These are phyloP conservation scores for Silene uniflora DNA, from an alignment of 148 eudicot genomes.

Conservation along the genomic window DNA sequence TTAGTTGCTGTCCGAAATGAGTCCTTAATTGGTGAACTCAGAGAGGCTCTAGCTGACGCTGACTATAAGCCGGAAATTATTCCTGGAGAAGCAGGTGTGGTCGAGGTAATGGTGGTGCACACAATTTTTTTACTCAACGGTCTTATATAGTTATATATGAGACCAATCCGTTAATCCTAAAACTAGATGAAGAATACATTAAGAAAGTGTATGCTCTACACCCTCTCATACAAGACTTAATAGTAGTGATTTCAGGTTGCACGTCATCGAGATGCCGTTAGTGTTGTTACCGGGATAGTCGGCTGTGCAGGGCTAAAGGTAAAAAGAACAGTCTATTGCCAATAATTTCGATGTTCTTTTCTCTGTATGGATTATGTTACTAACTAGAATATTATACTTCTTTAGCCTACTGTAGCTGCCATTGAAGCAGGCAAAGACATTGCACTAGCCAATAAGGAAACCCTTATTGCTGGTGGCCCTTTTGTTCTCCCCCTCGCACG, in stretches of 20 bases:
- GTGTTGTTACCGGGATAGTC: conserved; percentile 96
- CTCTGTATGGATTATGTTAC: conserved; percentile 1
- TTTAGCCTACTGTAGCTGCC: conserved; percentile 96
- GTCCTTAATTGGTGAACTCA: conserved; percentile 73
- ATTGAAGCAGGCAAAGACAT: conserved; percentile 97
- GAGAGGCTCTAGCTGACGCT: conserved; percentile 78
- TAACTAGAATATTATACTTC: conserved; percentile 13
- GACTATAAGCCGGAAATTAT: conserved; percentile 90
- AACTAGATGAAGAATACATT: too few relatives aligned
- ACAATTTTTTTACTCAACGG: not conserved
- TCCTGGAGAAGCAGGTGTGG: conserved; percentile 87
- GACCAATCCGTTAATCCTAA: too few relatives aligned
- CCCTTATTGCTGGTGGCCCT: conserved; percentile 98
- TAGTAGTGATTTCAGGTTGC: conserved; percentile 64
- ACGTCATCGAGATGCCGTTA: conserved; percentile 90
- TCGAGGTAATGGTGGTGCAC: conserved; percentile 57
- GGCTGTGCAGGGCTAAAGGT: conserved; percentile 99
- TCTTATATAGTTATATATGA: too few relatives aligned
- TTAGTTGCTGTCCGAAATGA: conserved; percentile 77
- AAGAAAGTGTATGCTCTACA: too few relatives aligned
- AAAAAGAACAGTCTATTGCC: not conserved
- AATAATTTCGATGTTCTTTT: not conserved
- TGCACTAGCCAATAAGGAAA: conserved; percentile 97
- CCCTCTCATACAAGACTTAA: not conserved
- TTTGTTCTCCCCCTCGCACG: conserved; percentile 98